Base-by-base conservation (phyloP, 257 asterid genomes). In the Thymus mandschuricus region DNA sequence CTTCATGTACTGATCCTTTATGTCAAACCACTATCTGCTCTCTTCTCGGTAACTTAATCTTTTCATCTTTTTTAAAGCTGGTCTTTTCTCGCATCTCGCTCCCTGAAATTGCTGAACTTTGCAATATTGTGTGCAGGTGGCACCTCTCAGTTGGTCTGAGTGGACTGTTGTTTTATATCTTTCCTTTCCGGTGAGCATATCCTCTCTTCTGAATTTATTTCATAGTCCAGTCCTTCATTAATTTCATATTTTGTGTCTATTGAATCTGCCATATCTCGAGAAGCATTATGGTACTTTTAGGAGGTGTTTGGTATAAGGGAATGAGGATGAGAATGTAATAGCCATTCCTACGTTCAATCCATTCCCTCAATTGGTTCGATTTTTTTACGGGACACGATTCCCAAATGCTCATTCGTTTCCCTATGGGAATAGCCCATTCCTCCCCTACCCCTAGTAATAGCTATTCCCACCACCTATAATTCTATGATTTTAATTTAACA, bases 111-210 rank as follows among this genome's bases (percentile, higher is more conserved):
- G 70, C 73, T 74, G 62, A 64, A 41, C 49, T 50, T n/a, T 27
- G 52, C 28, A 48, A 69, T 28, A 31, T 70, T 57, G 10, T 77
- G 52, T 59, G 79, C 78, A 91, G 98, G 99, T 95, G 79, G 85
- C 93, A 13, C 96, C 99, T 10, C 79, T 95, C 66, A 92, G 87
- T 79, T 95, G 91, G 96, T 85, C 96, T 13, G 98, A 95, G 60
- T 95, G 99, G 98, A 92, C 80, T 9, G 84, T 79, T 63, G 97
- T 95, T 27, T 75, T 89, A 48, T 88, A 89, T 83, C 98, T 95
- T 73, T 95, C 99, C 58, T 88, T 95, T 89, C 99, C 99, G 64
- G 98, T 89, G 74, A 91, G 99, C 75, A 59, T 67, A 70, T 68
- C 30, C 34, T 66, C 56, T 73, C 73, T 67, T 71, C 66, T 55